Conservation (phyloP, 1,139 yeast species). For the Protomyces arabidopsidicola region DNA sequence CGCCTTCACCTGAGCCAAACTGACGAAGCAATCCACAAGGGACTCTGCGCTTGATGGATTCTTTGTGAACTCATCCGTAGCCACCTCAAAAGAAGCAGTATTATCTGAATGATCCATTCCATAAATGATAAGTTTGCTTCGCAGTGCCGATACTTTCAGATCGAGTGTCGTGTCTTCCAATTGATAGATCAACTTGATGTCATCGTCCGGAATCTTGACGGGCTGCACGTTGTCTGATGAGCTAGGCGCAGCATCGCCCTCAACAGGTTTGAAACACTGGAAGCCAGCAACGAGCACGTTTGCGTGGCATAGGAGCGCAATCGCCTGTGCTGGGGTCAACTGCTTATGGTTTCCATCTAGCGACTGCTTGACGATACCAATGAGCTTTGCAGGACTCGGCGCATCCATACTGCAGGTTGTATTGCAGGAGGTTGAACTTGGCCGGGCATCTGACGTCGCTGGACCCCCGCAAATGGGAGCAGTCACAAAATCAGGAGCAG, state of each 20-base stretch:
- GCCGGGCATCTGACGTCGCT: no score
- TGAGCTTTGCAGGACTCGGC: slow-evolving; percentile 12
- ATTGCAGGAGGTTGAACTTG: no score
- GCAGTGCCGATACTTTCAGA: slow-evolving; percentile 28
- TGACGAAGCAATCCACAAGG: slow-evolving; percentile 5
- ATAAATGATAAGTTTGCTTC: slow-evolving; percentile 28
- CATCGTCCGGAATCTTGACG: not conserved
- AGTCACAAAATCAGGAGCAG: no score
- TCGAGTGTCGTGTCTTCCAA: not conserved
- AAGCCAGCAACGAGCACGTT: slow-evolving; percentile 32
- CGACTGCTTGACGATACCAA: slow-evolving; percentile 14
- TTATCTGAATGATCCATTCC: slow-evolving; percentile 27
- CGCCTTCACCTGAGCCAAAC: slow-evolving; percentile 11
- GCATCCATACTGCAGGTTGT: not conserved
- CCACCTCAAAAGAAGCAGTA: slow-evolving; percentile 12
- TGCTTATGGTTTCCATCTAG: slow-evolving; percentile 5
- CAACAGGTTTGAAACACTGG: slow-evolving; percentile 29
- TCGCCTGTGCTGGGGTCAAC: slow-evolving; percentile 27
- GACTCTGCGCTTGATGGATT: not conserved
- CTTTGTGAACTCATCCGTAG: slow-evolving; percentile 16
- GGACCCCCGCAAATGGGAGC: no score
- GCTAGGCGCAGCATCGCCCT: slow-evolving; percentile 2
- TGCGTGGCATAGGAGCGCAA: slow-evolving; percentile 31
- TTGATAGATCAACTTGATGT: not conserved
- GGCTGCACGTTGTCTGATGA: not conserved